Evolutionary conservation across 2,329 filamentous ascomycete genomes (phyloP), one percentile per base, ranked within the genome.

Genomic region (Cercospora citrullina): DNA sequence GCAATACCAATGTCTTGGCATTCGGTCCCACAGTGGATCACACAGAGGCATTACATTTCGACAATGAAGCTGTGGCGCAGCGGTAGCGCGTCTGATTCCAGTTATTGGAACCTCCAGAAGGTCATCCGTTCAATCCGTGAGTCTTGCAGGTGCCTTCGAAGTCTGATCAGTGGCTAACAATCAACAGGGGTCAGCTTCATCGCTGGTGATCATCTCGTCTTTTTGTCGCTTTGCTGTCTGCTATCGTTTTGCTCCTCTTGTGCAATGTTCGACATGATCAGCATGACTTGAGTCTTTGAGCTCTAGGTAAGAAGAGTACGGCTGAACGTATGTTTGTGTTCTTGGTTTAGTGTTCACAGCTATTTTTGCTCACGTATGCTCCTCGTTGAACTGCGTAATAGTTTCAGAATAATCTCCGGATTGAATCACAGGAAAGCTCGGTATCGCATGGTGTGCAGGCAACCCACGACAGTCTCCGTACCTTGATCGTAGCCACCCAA

Each of bases 91-190:
- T 68, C 58, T 69, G 64, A 68, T 71, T 71, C 69, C 71, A 63
- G 66, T 65, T 23, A n/a, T 58, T 71, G 55, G 68, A 69, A 51
- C 55, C 77, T 67, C 67, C 66, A 68, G 60, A 69, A 70, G 69
- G 65, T 69, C 69, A 71, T 71, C 69, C 69, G 69, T 71, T 71
- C 69, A 68, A 68, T 67, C 67, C 66, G 69, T 48, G 42, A 48
- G 42, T 48, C 18, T 21, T 21, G 18, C 18, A 48, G 18, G 14
- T 39, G 33, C 33, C 14, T 48, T 48, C 8, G 18, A 48, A 21
- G 7, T 18, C 6, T 48, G 42, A 48, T 3, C 42, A 21, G 42
- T 9, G 1, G 6, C n/a, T 21, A 48, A 48, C 8, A 48, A 9
- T 5, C n/a, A 6, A 48, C 42, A 48, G 42, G 42, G 69, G 69